Conservation (phyloP, 2,329 filamentous ascomycete species). For the Tolypocladium tropicale region DNA sequence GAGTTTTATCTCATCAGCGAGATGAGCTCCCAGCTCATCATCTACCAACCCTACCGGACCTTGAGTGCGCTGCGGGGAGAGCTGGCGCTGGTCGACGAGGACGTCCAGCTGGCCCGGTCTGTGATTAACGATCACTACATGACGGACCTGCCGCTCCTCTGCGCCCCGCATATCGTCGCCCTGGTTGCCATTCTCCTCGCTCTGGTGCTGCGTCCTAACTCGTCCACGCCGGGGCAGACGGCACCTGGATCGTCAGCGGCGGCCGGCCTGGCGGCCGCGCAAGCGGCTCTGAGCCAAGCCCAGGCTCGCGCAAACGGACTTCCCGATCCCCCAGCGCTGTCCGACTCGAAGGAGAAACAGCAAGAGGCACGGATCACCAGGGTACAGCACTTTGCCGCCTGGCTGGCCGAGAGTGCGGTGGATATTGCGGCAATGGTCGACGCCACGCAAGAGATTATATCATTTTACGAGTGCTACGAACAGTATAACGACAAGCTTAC, state of each 20-base stretch:
- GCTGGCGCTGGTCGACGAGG: conserved; percentile 65
- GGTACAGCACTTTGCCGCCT: conserved; percentile 57
- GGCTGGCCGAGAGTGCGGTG: conserved; percentile 77
- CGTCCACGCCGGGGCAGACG: conserved; percentile 16
- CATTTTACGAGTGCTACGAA: conserved; percentile 66
- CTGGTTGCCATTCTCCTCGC: conserved; percentile 76
- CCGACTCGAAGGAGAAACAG: conserved; percentile 34
- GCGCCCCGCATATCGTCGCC: conserved; percentile 81
- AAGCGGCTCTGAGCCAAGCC: conserved; percentile 37
- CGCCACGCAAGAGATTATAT: conserved; percentile 84
- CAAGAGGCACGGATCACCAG: conserved; percentile 51
- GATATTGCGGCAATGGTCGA: conserved; percentile 80
- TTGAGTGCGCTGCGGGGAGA: conserved; percentile 60
- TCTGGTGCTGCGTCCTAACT: conserved; percentile 63
- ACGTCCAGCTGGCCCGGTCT: conserved; percentile 65
- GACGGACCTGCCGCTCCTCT: conserved; percentile 79
- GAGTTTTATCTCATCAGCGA: conserved; percentile 89
- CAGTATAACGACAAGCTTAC: conserved; percentile 51
- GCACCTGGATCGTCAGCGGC: conserved; percentile 20
- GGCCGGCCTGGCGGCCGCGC: conserved; percentile 37
- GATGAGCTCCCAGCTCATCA: conserved; percentile 79
- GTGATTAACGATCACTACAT: conserved; percentile 90
- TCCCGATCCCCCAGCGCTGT: conserved; percentile 5
- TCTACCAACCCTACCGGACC: conserved; percentile 84
- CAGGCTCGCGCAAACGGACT: conserved; percentile 21